Percentiles rank a stretch among this genome's conserved stretches.
phyloP scores from a whole-genome alignment of 371 early-diverging fungal species.

The Funneliformis caledonium region DNA sequence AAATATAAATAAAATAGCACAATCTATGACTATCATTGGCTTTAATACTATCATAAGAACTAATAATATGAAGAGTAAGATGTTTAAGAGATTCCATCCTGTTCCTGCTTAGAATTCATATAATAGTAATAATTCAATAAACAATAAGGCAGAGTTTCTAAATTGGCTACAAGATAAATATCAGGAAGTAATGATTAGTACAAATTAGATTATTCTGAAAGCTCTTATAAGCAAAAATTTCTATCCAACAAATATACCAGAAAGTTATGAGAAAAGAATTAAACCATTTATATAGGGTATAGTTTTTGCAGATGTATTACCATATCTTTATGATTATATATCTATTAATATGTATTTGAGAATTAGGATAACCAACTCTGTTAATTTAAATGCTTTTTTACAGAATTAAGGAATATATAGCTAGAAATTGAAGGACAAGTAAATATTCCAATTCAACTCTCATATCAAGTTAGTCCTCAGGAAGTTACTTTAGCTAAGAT shows the following conservation, averaged over 20 bases:
- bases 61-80: too few species aligned
- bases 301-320: background rate
- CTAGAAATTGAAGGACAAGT: background rate
- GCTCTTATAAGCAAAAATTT: background rate
- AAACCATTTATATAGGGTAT: background rate
- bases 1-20: too few species aligned
- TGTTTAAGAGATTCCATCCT: too few species aligned
- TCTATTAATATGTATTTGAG: too few species aligned
- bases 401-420: background rate
- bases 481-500: too few species aligned
- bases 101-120: background rate
- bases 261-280: conserved; percentile 8
- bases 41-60: too few species aligned
- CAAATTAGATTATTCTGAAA: background rate
- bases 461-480: too few species aligned
- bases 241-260: background rate
- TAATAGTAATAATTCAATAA: background rate
- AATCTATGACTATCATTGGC: too few species aligned
- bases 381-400: background rate
- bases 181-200: background rate
- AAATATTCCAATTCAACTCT: background rate
- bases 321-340: too few species aligned
- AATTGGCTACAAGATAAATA: background rate
- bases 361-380: too few species aligned
- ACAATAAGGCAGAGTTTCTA: background rate